These are phyloP conservation scores for Chrysanthemum makinoi DNA, from an alignment of 129 eudicot species.

Conservation along the genomic window DNA sequence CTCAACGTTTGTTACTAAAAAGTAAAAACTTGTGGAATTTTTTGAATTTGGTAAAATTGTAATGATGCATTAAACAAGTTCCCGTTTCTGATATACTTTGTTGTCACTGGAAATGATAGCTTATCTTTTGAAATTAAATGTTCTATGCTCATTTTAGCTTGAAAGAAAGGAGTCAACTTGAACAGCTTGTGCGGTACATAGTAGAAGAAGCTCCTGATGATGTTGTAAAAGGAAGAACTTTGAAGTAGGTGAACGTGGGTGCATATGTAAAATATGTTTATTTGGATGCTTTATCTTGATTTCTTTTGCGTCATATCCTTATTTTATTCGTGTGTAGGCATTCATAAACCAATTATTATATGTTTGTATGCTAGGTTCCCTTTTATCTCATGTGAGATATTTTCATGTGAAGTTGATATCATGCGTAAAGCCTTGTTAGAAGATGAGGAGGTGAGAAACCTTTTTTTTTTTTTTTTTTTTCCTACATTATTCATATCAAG, in stretches of 20 bases:
- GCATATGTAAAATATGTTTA: slow-evolving; percentile 14
- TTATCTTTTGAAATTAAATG: background rate
- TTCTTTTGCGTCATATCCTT: background rate
- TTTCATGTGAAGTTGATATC: slow-evolving; percentile 92
- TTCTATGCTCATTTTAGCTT: slow-evolving; percentile 42
- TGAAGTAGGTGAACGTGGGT: slow-evolving; percentile 56
- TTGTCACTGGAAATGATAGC: background rate
- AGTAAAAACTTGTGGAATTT: too few species aligned
- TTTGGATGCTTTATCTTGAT: slow-evolving; percentile 12
- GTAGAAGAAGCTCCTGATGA: slow-evolving; percentile 93
- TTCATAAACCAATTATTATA: slow-evolving; percentile 8
- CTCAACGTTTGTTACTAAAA: too few species aligned
- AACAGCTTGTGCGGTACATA: slow-evolving; percentile 71
- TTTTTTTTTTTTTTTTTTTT: background rate
- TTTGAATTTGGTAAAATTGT: too few species aligned
- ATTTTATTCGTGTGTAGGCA: background rate
- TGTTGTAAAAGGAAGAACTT: slow-evolving; percentile 65
- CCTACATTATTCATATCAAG: background rate
- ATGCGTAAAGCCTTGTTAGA: slow-evolving; percentile 86
- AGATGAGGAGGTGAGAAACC: slow-evolving; percentile 77
- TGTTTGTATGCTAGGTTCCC: slow-evolving; percentile 61
- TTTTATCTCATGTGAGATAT: slow-evolving; percentile 89
- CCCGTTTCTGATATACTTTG: background rate
- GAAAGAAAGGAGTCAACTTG: slow-evolving; percentile 71
- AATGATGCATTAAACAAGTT: background rate